Conservation (phyloP, 2,329 filamentous ascomycete genomes). For the Trichothecium sympodiale region DNA sequence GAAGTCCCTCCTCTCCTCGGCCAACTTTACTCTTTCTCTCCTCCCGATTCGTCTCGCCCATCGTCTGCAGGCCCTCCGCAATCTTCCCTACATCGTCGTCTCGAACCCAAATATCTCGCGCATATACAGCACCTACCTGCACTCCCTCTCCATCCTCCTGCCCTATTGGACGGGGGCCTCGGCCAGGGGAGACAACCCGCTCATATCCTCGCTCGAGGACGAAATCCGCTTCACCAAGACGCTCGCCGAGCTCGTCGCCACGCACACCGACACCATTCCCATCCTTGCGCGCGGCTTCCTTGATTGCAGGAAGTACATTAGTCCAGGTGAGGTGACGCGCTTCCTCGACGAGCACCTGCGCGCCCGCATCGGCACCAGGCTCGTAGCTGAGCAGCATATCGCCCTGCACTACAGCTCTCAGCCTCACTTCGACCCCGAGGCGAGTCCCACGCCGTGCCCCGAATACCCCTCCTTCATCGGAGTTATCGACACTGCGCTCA, state of each 20-base stretch:
- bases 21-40: slow-evolving; percentile 90
- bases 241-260: slow-evolving; percentile 89
- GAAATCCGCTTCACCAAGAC: slow-evolving; percentile 88
- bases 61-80: slow-evolving; percentile 84
- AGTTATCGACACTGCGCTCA: slow-evolving; percentile 84
- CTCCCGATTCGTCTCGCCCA: slow-evolving; percentile 87
- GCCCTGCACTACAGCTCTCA: slow-evolving; percentile 67
- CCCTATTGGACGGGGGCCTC: slow-evolving; percentile 56
- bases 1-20: slow-evolving; percentile 72
- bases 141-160: slow-evolving; percentile 81
- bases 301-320: slow-evolving; percentile 86
- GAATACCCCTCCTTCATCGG: slow-evolving; percentile 67
- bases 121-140: slow-evolving; percentile 94
- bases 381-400: slow-evolving; percentile 95
- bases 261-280: slow-evolving; percentile 89
- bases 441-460: slow-evolving; percentile 37
- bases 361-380: slow-evolving; percentile 82
- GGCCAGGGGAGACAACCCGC: slow-evolving; percentile 14
- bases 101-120: slow-evolving; percentile 91
- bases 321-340: slow-evolving; percentile 66
- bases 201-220: slow-evolving; percentile 58
- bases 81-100: slow-evolving; percentile 93
- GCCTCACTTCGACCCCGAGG: slow-evolving; percentile 52
- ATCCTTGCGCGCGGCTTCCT: slow-evolving; percentile 85
- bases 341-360: slow-evolving; percentile 92